A percentile compares a stretch with the other conserved stretches of the same genome.
These are phyloP conservation scores for Hyaloscypha finlandica DNA, from an alignment of 495 filamentous ascomycete species.

Conservation along the genomic window DNA sequence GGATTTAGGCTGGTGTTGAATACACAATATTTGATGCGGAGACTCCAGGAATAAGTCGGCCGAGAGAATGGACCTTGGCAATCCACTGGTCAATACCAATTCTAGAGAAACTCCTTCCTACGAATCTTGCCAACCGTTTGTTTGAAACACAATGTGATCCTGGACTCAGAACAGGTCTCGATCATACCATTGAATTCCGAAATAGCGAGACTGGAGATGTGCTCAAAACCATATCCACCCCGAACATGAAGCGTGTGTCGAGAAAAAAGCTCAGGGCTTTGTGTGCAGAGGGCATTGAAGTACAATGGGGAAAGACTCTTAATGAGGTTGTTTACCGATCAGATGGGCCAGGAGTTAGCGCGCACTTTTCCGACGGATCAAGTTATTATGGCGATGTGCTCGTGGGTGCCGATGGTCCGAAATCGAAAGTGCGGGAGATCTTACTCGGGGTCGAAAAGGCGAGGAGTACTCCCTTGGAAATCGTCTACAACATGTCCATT, in stretches of 20 bases:
- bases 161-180: not conserved
- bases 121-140: not conserved
- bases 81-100: conserved; percentile 15
- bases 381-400: conserved; percentile 1
- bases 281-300: conserved; percentile 10
- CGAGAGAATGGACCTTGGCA: conserved; percentile 16
- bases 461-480: conserved; percentile 4
- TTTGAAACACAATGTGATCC: conserved; percentile 3
- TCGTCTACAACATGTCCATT: conserved; percentile 16
- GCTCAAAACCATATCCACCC: conserved; percentile 3
- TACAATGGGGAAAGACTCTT: conserved; percentile 10
- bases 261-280: conserved; percentile 10
- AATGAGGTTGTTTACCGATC: not conserved
- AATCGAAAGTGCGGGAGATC: conserved; percentile 10
- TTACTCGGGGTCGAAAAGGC: conserved; percentile 11
- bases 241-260: not conserved
- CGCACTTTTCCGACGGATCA: conserved; percentile 18
- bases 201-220: conserved; percentile 17
- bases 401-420: conserved; percentile 19
- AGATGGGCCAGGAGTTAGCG: conserved; percentile 3
- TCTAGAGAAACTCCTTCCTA: conserved; percentile 12
- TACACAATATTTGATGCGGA: conserved; percentile 17
- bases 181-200: not conserved
- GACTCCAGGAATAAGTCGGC: not conserved
- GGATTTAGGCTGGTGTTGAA: conserved; percentile 11